phyloP scores from a whole-genome alignment of 345 rosid genomes.

The Adansonia digitata region DNA sequence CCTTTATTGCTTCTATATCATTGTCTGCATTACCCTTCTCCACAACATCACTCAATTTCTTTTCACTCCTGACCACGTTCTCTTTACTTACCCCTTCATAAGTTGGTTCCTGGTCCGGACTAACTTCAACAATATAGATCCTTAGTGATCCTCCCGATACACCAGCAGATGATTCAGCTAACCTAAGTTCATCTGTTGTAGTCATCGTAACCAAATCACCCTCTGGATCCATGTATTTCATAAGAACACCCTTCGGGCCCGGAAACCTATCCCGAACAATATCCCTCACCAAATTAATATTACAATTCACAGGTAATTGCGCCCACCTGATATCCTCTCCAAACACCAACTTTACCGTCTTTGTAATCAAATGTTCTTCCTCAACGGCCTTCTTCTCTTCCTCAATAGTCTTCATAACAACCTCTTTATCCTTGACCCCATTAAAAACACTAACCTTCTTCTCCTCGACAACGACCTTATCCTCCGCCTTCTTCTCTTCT shows the following conservation, averaged over 20 bases:
- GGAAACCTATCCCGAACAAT: conserved; percentile 79
- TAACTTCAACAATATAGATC: conserved; percentile 69
- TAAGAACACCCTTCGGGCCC: conserved; percentile 59
- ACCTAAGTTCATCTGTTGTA: conserved; percentile 67
- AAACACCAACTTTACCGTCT: conserved; percentile 76
- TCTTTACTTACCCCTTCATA: conserved; percentile 51
- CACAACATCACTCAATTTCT: conserved; percentile 25
- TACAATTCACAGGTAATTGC: conserved; percentile 63
- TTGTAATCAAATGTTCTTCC: conserved; percentile 53
- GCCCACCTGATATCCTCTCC: conserved; percentile 98
- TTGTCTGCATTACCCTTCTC: conserved; percentile 47
- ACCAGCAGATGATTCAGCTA: conserved; percentile 51
- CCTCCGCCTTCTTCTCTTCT: conserved; percentile 36
- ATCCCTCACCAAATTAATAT: conserved; percentile 64
- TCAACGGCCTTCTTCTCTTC: conserved; percentile 44
- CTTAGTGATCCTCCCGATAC: conserved; percentile 59
- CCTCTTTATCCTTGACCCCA: conserved; percentile 51
- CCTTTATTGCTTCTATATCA: conserved; percentile 32
- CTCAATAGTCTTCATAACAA: conserved; percentile 42
- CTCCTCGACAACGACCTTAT: conserved; percentile 43
- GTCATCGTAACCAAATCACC: conserved; percentile 95
- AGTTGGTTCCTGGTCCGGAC: conserved; percentile 76
- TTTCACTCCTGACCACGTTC: conserved; percentile 24
- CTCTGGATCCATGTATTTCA: conserved; percentile 83
- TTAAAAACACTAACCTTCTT: conserved; percentile 30